Evolutionary conservation across 129 eudicot species (phyloP), one percentile per base, ranked within the genome.

Genomic region (Sambucus nigra): DNA sequence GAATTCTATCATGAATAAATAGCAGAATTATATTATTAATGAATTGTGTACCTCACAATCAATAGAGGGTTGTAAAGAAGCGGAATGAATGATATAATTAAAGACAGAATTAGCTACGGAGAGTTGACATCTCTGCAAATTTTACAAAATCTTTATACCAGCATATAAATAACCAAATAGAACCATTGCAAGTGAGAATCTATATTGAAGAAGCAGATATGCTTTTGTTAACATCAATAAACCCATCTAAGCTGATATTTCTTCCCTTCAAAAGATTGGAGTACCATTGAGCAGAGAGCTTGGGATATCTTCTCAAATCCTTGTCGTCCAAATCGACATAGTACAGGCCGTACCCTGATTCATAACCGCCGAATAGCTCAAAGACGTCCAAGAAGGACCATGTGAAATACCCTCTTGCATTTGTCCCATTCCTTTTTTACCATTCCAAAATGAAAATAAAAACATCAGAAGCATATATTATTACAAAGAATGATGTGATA

Each of bases 341-440:
- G 69, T 70, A 52, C 28, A 76, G 66, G n/a, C 77, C 82, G 26
- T 42, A 76, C 2, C 62, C 25, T 7, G 53, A 14, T 6, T 50
- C 46, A 20, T 76, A 74, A 28, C 82, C 77, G 17, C n/a, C 48
- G 67, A 69, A 27, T 28, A 76, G 25, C 71, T 76, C 82, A 4
- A 66, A 35, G 10, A 70, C 72, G 24, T 76, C 77, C 7, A 66
- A 23, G 58, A 76, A 66, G 9, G 74, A 53, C 82, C 82, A 76
- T 9, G 39, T 32, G 50, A 76, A 66, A 29, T 76, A 76, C 19
- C 82, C 77, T 60, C 57, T 61, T 61, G 70, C 52, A 33, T 70
- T 66, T 20, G 82, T 52, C 56, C 82, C 82, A 45, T 76, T 56
- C 70, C 77, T 76, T 51, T n/a, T 29, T 44, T 25, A 32, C 17